Evolutionary conservation across 176 grass and related monocot species (phyloP), one percentile per base, ranked within the genome.

Genomic region (Oryza glaberrima): DNA sequence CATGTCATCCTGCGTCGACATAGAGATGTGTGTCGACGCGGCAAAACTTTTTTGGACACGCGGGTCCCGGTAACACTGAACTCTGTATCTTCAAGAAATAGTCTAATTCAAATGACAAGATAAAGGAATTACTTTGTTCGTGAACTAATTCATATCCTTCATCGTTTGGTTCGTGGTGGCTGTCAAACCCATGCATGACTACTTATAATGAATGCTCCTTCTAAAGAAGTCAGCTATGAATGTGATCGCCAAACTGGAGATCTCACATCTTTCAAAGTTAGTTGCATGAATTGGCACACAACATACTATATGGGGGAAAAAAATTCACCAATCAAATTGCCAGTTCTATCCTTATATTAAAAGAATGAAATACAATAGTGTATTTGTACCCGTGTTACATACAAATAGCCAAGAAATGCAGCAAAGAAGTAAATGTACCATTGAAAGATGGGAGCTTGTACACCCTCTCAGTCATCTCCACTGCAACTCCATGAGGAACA

Each of bases 361-460:
- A 28, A 68, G 34, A 67, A 26, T 16, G 34, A 65, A 56, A 69
- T 12, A 44, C 23, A 43, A 14, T 58, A 44, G 32, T 47, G 15
- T 22, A 20, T 74, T 30, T 64, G 66, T 71, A 70, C 25, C 48
- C 51, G 20, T n/a, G 74, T 67, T 77, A 23, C 68, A 68, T n/a
- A 19, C 36, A 73, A 38, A 19, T 25, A 82, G 72, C 6, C 35
- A 78, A 68, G 3, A 77, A 69, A 73, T 5, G 12, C 36, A 69
- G 51, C 5, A 23, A 58, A 87, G 71, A 72, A 60, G 43, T 4
- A 75, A 66, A 43, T 71, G 67, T 98, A 98, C 96, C 89, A 83
- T 95, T 92, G 82, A 98, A 98, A 74, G 96, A 98, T 73, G 96
- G 96, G 48, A 98, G 93, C 43, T 86, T 77, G 67, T 98, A 98